phyloP scores from a whole-genome alignment of 192 early-diverging fungal species.

The Podila epigama region DNA sequence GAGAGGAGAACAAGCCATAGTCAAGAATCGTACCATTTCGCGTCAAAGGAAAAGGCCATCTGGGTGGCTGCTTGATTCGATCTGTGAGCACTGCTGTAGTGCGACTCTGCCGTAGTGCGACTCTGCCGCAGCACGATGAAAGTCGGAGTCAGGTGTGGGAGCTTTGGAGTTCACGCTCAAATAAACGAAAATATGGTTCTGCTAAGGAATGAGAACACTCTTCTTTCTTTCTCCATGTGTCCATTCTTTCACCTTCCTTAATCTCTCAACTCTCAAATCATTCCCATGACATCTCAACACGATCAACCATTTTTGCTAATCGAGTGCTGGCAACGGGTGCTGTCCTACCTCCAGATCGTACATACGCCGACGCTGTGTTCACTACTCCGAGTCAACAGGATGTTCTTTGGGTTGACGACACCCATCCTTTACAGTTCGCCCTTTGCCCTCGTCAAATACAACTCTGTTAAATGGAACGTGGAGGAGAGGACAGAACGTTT shows the following conservation, averaged over 20 bases:
- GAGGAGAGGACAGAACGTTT: slow-evolving; percentile 8
- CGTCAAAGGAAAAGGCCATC: slow-evolving; percentile 24
- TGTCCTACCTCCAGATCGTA: slow-evolving; percentile 30
- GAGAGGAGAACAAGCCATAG: not conserved
- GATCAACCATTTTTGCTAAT: slow-evolving; percentile 3
- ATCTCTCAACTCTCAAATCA: not conserved
- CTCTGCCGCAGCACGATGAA: not conserved
- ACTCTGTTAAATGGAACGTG: not conserved
- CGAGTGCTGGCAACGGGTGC: slow-evolving; percentile 23
- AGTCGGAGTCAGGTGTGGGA: too few species aligned
- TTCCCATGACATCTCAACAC: not conserved
- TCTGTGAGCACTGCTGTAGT: too few species aligned
- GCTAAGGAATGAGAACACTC: not conserved
- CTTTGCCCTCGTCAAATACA: slow-evolving; percentile 12
- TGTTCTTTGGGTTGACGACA: slow-evolving; percentile 16
- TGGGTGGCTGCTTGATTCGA: too few species aligned
- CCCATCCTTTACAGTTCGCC: slow-evolving; percentile 39
- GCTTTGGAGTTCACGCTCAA: not conserved
- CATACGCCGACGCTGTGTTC: slow-evolving; percentile 21
- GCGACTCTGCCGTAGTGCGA: slow-evolving; percentile 1
- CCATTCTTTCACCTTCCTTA: not conserved
- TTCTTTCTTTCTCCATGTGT: not conserved
- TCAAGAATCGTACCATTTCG: slow-evolving; percentile 4
- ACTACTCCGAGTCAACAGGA: slow-evolving; percentile 32
- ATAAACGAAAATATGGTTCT: not conserved